phyloP scores from a whole-genome alignment of 805 yeast species.

The Suhomyces faveliae region DNA sequence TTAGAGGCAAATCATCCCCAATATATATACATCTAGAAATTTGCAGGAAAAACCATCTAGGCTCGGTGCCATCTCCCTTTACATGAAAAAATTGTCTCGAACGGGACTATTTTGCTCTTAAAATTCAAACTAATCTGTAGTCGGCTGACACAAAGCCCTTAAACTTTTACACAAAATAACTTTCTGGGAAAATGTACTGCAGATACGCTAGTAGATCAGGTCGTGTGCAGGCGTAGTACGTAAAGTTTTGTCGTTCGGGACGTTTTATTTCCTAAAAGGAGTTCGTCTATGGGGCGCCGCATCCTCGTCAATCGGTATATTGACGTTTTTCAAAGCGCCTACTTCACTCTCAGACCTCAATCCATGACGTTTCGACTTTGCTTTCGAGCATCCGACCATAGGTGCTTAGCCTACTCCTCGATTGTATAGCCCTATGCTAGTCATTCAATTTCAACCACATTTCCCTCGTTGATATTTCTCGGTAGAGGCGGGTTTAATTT shows the following conservation, averaged over 20 bases:
- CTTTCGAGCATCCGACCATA: not conserved
- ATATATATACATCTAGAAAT: constrained; percentile 1
- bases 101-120: not conserved
- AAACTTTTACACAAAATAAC: not conserved
- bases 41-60: not conserved
- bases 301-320: not conserved
- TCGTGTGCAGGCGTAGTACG: not conserved
- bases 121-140: not conserved
- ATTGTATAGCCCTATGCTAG: not conserved
- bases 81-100: constrained; percentile 1
- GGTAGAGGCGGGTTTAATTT: not conserved
- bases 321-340: not conserved
- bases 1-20: not conserved
- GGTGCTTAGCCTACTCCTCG: not conserved
- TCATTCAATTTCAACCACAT: not conserved
- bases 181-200: not conserved
- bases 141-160: constrained; percentile 1
- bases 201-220: not conserved
- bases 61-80: not conserved
- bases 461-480: too few species aligned
- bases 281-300: not conserved
- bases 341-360: too few species aligned
- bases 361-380: too few species aligned
- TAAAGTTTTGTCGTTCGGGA: not conserved
- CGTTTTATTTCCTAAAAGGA: not conserved